These are phyloP conservation scores for Aureoboletus auriporus DNA, from an alignment of 768 basidiomycete genomes.

Conservation along the genomic window DNA sequence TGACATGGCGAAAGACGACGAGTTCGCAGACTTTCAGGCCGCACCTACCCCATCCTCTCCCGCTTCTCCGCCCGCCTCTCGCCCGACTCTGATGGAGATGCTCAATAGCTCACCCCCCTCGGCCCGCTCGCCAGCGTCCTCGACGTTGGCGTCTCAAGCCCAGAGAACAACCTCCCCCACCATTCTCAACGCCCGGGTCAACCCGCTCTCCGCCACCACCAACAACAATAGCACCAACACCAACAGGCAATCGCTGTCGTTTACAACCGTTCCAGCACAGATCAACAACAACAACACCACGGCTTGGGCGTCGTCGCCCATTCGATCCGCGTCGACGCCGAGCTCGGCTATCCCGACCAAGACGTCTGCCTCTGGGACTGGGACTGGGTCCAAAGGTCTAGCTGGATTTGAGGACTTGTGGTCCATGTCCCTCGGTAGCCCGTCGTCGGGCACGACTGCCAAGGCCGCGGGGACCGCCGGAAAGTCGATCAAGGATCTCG, in stretches of 20 bases:
- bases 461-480: constrained; percentile 38
- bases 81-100: constrained; percentile 46
- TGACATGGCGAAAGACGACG: constrained; percentile 54
- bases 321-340: constrained; percentile 3
- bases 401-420: constrained; percentile 86
- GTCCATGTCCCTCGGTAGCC: constrained; percentile 68
- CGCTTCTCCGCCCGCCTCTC: constrained; percentile 33
- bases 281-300: constrained; percentile 15
- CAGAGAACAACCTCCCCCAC: constrained; percentile 22
- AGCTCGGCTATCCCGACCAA: constrained; percentile 13
- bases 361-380: constrained; percentile 9
- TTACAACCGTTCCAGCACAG: constrained; percentile 11
- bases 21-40: constrained; percentile 83
- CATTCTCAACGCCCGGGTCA: constrained; percentile 16
- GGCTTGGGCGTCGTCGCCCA: constrained; percentile 21
- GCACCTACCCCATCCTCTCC: constrained; percentile 48
- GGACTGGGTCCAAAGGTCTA: constrained; percentile 36
- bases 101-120: constrained; percentile 33
- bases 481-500: constrained; percentile 87
- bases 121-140: constrained; percentile 10
- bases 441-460: constrained; percentile 23
- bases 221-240: constrained; percentile 14
- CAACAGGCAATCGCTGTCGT: constrained; percentile 18
- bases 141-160: constrained; percentile 6
- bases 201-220: constrained; percentile 26